phyloP scores from a whole-genome alignment of 2,329 filamentous ascomycete species.

The Samsoniella hepiali region DNA sequence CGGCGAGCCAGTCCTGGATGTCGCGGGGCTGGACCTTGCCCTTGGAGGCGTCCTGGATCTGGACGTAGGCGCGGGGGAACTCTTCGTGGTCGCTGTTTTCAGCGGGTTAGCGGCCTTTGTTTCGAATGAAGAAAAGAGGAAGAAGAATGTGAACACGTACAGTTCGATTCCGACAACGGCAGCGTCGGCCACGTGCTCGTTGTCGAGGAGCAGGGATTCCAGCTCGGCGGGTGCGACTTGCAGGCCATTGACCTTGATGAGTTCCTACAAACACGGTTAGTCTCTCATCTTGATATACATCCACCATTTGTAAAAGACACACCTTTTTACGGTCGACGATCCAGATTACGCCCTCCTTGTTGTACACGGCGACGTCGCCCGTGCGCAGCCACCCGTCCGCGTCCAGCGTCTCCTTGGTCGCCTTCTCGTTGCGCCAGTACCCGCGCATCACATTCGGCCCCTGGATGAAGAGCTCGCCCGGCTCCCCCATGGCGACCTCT shows the following conservation, averaged over 20 bases:
- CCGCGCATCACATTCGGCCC: conserved; percentile 57
- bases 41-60: conserved; percentile 44
- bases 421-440: conserved; percentile 56
- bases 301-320: neutral
- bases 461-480: conserved; percentile 52
- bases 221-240: conserved; percentile 60
- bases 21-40: conserved; percentile 46
- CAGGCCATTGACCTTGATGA: conserved; percentile 57
- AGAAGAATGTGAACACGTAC: conserved; percentile 27
- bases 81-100: conserved; percentile 43
- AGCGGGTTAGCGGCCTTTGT: neutral
- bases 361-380: conserved; percentile 52
- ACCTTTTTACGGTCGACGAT: conserved; percentile 48
- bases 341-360: conserved; percentile 46
- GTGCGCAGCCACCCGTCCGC: conserved; percentile 57
- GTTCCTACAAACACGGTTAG: conserved; percentile 40
- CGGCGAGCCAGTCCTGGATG: conserved; percentile 47
- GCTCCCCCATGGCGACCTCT: conserved; percentile 45
- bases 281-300: neutral
- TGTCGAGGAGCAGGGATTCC: conserved; percentile 49
- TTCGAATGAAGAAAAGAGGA: neutral
- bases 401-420: conserved; percentile 49
- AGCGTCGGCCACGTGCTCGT: conserved; percentile 51
- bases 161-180: conserved; percentile 53
- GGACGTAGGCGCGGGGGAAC: conserved; percentile 52